A percentile compares a stretch with the other conserved stretches of the same genome.
Evolutionary conservation across 2,329 filamentous ascomycete species (phyloP).

Genomic region (Hypoxylon sp.): DNA sequence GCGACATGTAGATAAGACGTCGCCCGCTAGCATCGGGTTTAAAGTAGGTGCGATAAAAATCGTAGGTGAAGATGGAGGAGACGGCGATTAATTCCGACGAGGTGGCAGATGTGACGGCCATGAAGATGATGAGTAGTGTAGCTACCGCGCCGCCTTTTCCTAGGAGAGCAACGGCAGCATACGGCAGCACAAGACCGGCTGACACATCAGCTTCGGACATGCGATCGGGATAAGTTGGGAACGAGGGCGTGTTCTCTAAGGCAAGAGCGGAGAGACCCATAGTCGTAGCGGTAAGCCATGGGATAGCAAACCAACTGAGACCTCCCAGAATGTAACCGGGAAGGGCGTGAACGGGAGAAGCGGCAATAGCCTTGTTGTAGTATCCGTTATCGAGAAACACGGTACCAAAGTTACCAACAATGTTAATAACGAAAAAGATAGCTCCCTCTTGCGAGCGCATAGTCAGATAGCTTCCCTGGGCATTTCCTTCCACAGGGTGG

Average conservation of each 20-base stretch:
- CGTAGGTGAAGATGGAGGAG: slow-evolving; percentile 88
- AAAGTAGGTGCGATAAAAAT: slow-evolving; percentile 89
- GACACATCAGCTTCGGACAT: slow-evolving; percentile 80
- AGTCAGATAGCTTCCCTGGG: slow-evolving; percentile 84
- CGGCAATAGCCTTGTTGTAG: slow-evolving; percentile 94
- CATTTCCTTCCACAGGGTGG: slow-evolving; percentile 84
- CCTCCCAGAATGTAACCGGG: slow-evolving; percentile 91
- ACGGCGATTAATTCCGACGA: slow-evolving; percentile 89
- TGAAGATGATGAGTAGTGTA: slow-evolving; percentile 85
- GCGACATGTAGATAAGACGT: slow-evolving; percentile 82
- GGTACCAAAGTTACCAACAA: slow-evolving; percentile 85
- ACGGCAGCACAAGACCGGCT: slow-evolving; percentile 85
- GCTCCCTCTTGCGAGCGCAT: slow-evolving; percentile 85
- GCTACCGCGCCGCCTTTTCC: slow-evolving; percentile 84
- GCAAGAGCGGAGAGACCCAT: slow-evolving; percentile 87
- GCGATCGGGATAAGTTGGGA: slow-evolving; percentile 78
- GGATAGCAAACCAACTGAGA: slow-evolving; percentile 91
- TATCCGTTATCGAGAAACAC: slow-evolving; percentile 91
- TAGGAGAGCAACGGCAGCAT: slow-evolving; percentile 84
- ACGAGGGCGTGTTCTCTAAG: slow-evolving; percentile 77
- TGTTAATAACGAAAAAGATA: slow-evolving; percentile 93
- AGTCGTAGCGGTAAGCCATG: slow-evolving; percentile 88
- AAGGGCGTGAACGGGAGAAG: slow-evolving; percentile 84
- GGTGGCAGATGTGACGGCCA: slow-evolving; percentile 88
- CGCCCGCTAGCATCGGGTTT: slow-evolving; percentile 80